Base-by-base conservation (phyloP, 1,284 basidiomycete genomes). In the Trichosporon sp. region DNA sequence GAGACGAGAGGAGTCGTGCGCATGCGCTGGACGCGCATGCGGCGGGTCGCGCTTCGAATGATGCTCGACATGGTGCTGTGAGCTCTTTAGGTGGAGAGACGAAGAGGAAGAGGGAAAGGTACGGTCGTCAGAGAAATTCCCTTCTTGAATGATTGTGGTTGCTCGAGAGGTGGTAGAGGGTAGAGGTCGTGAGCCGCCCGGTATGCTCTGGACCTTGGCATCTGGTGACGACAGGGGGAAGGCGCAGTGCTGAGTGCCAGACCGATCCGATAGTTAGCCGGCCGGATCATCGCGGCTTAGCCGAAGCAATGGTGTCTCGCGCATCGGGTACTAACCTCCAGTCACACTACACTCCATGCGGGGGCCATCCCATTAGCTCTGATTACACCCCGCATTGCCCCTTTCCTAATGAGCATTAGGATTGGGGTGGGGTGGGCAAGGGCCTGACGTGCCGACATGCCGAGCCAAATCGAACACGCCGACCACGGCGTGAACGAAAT, bases 81-180 rank as follows among this genome's bases (percentile, higher is more conserved):
- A 68, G 21, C 35, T 5, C 35, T 37, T 37, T 12, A 10, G 38
- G 43, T 21, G 31, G 10, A 65, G 68, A 59, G 65, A 71, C 48
- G 67, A 65, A 10, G 66, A 65, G 59, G 64, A 67, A 74, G 26
- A 40, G 70, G 68, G 32, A 63, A 54, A 54, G 51, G 51, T 54
- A 54, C 51, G 19, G 10, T 16, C 11, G 4, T 16, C 6, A 3
- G 51, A 21, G 51, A 54, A 54, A 54, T 54, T 54, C 51, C 26
- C 51, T 54, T 54, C 51, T 54, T 54, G 51, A 54, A 54, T 54
- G 51, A 54, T 54, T 21, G 19, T 11, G 19, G 38, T 12, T 40
- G 26, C 26, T 26, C 26, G 26, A 26, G 26, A 26, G 26, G 26
- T 2, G 26, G 26, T 26, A 26, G 26, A 26, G 26, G 26, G 26